Base-by-base conservation (phyloP, 176 grass and related monocot species). In the Eleusine coracana region DNA sequence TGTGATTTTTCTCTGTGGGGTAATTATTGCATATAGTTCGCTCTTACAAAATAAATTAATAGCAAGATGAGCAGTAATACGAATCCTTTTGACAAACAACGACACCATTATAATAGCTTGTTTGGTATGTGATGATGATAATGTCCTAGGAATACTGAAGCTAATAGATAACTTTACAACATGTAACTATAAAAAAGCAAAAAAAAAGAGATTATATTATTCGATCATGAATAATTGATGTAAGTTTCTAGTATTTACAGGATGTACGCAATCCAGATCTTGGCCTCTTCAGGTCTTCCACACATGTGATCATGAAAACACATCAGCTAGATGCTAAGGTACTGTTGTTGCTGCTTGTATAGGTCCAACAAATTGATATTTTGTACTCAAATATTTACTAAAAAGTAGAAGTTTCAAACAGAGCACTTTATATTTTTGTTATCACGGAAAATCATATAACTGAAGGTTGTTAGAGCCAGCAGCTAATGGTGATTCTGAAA, bases 261-360 rank as follows among this genome's bases (percentile, higher is more conserved):
- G 29, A 39, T 11, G 34, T 69, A 17, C 16, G 49, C 27, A 76
- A 10, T 54, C 13, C 66, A 40, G 37, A 68, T 39, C 1, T 40
- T 8, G 6, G 21, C 31, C 17, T 77, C 10, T 65, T 6, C 28
- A 9, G 50, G 31, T 36, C 45, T 28, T 3, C 64, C 38, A 77
- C 28, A 38, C 82, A 77, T 86, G 46, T 80, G 59, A 74, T 86
- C 60, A 73, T 31, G 70, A 31, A 56, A 58, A 80, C 37, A 15
- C 52, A 73, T 41, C 8, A 41, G 3, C 7, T 39, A 7, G 1
- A n/a, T 21, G 4, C 2, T 21, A n/a, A 21, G 12, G 1, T 20
- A 10, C 15, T 66, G 1, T 14, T 66, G 12, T 21, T 3, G 15
- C 6, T 18, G 13, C 54, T 21, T 7, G 3, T 17, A 66, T 13